These are phyloP conservation scores for Lonicera japonica DNA, from an alignment of 129 eudicot species.

Conservation along the genomic window DNA sequence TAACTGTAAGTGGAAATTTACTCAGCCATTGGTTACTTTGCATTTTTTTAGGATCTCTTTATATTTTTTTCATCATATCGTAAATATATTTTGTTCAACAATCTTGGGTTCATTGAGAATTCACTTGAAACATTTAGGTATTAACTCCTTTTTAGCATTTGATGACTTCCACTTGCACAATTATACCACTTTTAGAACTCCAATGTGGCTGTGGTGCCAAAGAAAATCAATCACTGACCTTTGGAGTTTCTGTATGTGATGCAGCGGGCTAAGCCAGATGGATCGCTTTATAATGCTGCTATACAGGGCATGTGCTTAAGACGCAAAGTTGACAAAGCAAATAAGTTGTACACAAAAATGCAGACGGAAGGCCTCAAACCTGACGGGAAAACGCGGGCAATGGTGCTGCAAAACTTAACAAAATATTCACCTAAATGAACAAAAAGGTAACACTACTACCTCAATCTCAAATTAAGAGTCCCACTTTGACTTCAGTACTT, in stretches of 20 bases:
- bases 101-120: not conserved
- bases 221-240: not conserved
- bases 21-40: slow-evolving; percentile 9
- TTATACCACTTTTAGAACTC: not conserved
- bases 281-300: slow-evolving; percentile 71
- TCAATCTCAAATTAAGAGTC: no score
- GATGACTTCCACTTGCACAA: not conserved
- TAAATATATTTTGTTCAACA: not conserved
- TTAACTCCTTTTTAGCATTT: not conserved
- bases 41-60: not conserved
- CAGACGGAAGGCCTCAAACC: slow-evolving; percentile 54
- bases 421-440: slow-evolving; percentile 14
- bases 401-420: slow-evolving; percentile 72
- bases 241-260: not conserved
- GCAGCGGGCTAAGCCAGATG: slow-evolving; percentile 61
- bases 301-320: slow-evolving; percentile 75
- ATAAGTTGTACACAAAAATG: slow-evolving; percentile 64
- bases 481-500: no score
- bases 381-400: slow-evolving; percentile 83
- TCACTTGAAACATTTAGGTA: not conserved
- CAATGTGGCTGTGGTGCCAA: not conserved
- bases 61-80: not conserved
- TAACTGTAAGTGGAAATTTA: slow-evolving; percentile 38
- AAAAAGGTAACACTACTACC: not conserved
- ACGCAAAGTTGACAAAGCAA: slow-evolving; percentile 51